Evolutionary conservation across 176 grass and related monocot genomes (phyloP).

Genomic region (Oryza glaberrima): DNA sequence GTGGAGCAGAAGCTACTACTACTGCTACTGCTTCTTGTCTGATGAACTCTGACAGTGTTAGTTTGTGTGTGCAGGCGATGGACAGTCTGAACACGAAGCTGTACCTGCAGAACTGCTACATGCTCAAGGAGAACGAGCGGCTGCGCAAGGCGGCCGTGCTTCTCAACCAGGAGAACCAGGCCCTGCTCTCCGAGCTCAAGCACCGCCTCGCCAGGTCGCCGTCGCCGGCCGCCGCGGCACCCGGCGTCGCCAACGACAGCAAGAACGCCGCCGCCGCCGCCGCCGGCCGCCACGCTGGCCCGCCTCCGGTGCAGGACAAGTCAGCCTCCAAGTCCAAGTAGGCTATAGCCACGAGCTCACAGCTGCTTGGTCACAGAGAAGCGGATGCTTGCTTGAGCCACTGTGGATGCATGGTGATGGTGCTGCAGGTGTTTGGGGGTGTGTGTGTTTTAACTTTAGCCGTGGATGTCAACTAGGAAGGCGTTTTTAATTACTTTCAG

Average conservation of each 20-base stretch:
- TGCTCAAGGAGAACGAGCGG: conserved; percentile 95
- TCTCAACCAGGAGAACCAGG: conserved; percentile 90
- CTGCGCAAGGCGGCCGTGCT: conserved; percentile 81
- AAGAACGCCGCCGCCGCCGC: conserved; percentile 14
- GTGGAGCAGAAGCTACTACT: not conserved
- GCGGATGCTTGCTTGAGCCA: not conserved
- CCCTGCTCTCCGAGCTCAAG: conserved; percentile 78
- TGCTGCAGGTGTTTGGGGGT: not conserved
- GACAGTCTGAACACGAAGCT: conserved; percentile 81
- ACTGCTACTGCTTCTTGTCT: not conserved
- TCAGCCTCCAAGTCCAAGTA: conserved; percentile 19
- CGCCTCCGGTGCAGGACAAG: conserved; percentile 13
- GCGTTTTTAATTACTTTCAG: conserved; percentile 3
- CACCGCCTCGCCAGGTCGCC: conserved; percentile 65
- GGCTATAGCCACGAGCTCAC: not conserved
- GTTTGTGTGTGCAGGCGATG: conserved; percentile 31
- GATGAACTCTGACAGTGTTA: not conserved
- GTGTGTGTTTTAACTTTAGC: conserved; percentile 28
- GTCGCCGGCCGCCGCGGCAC: not conserved
- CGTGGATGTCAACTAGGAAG: conserved; percentile 12
- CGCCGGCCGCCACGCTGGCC: conserved; percentile 26
- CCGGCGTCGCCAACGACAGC: not conserved
- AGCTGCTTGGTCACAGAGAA: not conserved
- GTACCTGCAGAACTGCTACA: conserved; percentile 95
- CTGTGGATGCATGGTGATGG: not conserved